Conservation (phyloP, 2,329 filamentous ascomycete species). For the Ophiosphaerella korrae region DNA sequence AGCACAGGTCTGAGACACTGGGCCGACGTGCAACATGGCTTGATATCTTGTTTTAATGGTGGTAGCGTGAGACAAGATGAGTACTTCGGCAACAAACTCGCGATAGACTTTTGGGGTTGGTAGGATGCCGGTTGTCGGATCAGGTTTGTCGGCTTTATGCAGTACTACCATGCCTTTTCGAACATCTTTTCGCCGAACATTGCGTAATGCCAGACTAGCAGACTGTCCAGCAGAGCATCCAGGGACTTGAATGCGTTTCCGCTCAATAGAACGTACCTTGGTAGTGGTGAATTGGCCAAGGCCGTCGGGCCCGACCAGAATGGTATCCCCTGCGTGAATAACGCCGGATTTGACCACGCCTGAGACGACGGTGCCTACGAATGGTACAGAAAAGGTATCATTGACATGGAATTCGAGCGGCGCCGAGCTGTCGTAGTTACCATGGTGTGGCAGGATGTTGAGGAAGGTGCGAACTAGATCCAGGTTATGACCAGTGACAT, state of each 20-base stretch:
- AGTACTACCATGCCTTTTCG: conserved; percentile 98
- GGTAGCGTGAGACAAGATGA: conserved; percentile 93
- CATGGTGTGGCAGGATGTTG: conserved; percentile 93
- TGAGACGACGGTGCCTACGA: conserved; percentile 93
- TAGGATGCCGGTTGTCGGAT: conserved; percentile 42
- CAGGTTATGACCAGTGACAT: conserved; percentile 90
- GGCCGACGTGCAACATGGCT: conserved; percentile 96
- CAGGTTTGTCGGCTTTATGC: conserved; percentile 75
- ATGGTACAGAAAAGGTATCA: conserved; percentile 96
- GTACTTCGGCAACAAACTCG: conserved; percentile 70
- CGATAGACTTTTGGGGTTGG: conserved; percentile 58
- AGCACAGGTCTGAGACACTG: conserved; percentile 91
- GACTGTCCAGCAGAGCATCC: conserved; percentile 90
- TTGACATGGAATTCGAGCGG: conserved; percentile 96
- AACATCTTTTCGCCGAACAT: conserved; percentile 87
- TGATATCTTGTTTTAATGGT: conserved; percentile 98
- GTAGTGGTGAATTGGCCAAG: conserved; percentile 88
- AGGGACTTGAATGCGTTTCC: conserved; percentile 87
- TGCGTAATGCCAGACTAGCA: conserved; percentile 87
- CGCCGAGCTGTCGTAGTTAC: conserved; percentile 82
- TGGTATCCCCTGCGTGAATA: conserved; percentile 85
- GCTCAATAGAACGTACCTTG: conserved; percentile 87
- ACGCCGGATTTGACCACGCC: conserved; percentile 86
- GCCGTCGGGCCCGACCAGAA: conserved; percentile 88
- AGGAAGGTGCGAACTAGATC: conserved; percentile 91